Percentiles rank a stretch among this genome's conserved stretches.
Evolutionary conservation across 2,329 filamentous ascomycete species (phyloP).

Genomic region (Fusarium clavum): DNA sequence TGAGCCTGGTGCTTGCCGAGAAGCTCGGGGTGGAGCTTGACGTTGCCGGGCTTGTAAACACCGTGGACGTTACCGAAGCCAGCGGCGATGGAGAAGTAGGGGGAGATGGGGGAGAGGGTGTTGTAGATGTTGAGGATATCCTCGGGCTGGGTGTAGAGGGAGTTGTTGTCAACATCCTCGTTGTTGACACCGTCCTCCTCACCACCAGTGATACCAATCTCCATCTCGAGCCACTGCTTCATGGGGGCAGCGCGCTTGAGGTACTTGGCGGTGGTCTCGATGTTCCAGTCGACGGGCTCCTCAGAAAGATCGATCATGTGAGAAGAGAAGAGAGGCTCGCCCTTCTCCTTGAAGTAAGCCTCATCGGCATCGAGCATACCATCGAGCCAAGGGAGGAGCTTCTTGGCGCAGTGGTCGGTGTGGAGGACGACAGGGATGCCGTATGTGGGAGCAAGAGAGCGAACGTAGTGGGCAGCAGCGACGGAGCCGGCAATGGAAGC

Average conservation of each 20-base stretch:
- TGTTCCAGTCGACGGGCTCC: slow-evolving; percentile 90
- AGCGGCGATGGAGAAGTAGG: slow-evolving; percentile 98
- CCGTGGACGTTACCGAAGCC: slow-evolving; percentile 99
- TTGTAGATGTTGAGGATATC: slow-evolving; percentile 94
- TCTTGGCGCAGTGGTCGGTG: slow-evolving; percentile 99
- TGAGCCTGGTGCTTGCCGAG: slow-evolving; percentile 96
- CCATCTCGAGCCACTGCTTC: slow-evolving; percentile 99
- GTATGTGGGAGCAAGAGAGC: slow-evolving; percentile 86
- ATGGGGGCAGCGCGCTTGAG: slow-evolving; percentile 93
- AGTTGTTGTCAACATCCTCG: slow-evolving; percentile 95
- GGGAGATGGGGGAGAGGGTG: slow-evolving; percentile 84
- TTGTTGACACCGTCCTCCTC: slow-evolving; percentile 99
- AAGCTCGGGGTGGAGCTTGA: slow-evolving; percentile 95
- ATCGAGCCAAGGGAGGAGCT: slow-evolving; percentile 97
- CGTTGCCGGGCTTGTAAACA: slow-evolving; percentile 98
- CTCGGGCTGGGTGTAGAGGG: slow-evolving; percentile 97
- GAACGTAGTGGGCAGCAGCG: slow-evolving; percentile 93
- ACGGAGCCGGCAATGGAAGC: slow-evolving; percentile 90
- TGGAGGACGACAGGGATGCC: slow-evolving; percentile 92
- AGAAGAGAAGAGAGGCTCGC: slow-evolving; percentile 91
- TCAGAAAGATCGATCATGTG: slow-evolving; percentile 99
- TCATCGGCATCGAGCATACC: slow-evolving; percentile 96
- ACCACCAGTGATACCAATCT: slow-evolving; percentile 87
- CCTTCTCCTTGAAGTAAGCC: slow-evolving; percentile 91
- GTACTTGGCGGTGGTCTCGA: slow-evolving; percentile 91